Base-by-base conservation (phyloP, 495 filamentous ascomycete genomes). In the Hypoxylon lienhwacheense region DNA sequence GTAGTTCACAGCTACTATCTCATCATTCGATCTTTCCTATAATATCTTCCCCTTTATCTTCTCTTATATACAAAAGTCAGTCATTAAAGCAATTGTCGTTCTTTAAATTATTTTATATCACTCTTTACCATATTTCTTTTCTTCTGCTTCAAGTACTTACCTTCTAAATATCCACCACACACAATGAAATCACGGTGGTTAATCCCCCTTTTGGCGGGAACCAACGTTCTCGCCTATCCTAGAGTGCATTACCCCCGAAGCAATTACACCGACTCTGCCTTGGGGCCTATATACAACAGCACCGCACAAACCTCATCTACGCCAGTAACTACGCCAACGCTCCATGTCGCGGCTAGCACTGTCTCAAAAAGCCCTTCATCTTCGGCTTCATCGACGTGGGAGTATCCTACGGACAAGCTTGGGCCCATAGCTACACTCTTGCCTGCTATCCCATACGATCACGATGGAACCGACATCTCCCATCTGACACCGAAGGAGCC, bases 381-480 rank as follows among this genome's bases (percentile, higher is more conserved):
- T 46, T 22, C 28, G 28, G 2, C 41, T 45, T 26, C 41, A 12
- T 22, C 42, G 12, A 46, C 42, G 1, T 46, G 19, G 14, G 42
- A 46, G 16, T 46, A 46, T 16, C 42, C 42, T 7, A 33, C 42
- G 7, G 42, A 46, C 2, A 46, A 24, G 19, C 42, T 46, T 46
- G 42, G 42, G 4, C 42, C 42, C 8, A 19, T 46, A 34, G 42
- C 42, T 46, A 46, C 42, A 4, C 28, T 46, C 10, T 10, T 46
- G 11, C 42, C 42, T 34, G 42, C 42, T 16, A 46, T 46, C 7
- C 42, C 42, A 14, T 7, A 28, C 34, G 42, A 46, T 15, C 42
- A 46, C 14, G 28, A 46, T 17, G 42, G 26, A 33, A 10, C 12
- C 16, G 16, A 46, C n/a, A 46, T 46, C 19, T n/a, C 26, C 28